Base-by-base conservation (phyloP, 345 rosid species). In the Limnanthes douglasii region DNA sequence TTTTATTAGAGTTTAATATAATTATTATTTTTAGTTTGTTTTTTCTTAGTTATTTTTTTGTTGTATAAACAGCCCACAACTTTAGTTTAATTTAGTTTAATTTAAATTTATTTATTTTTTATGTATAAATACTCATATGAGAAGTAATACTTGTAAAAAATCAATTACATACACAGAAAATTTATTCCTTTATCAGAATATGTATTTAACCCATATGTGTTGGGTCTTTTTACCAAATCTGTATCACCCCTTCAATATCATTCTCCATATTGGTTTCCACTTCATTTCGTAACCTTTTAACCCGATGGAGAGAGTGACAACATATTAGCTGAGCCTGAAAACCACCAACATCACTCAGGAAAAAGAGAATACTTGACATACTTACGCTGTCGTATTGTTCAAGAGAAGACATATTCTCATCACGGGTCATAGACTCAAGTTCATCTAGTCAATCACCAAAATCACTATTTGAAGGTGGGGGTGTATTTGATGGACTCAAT, bases 151-250 rank as follows among this genome's bases (percentile, higher is more conserved):
- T n/a, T n/a, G n/a, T n/a, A n/a, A 37, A 43, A 17, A 29, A 11
- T 38, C 0, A 22, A 1, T 3, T 43, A 25, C 36, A 44, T 59
- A 92, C 98, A 81, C 53, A 74, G 48, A 90, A 84, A 51, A 63
- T 68, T 8, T 86, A 62, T 35, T 88, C 94, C 45, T 92, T 85
- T 62, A 81, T 85, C 50, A 23, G 96, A 96, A 54, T 92, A 92
- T 1, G 94, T 81, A 58, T 92, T 92, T 39, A 93, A 66, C 39
- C 96, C 99, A 61, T 72, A 92, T n/a, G 78, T 53, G 64, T 44
- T 81, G 64, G 67, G 75, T 40, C 94, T 74, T 32, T 61, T 62
- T 46, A 51, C 17, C 46, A 92, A 43, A 57, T 78, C 93, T 32
- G 41, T 50, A 50, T 78, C 88, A 56, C 86, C 21, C 72, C 86